Evolutionary conservation across 805 yeast species (phyloP).

Genomic region (Metschnikowia cubensis): DNA sequence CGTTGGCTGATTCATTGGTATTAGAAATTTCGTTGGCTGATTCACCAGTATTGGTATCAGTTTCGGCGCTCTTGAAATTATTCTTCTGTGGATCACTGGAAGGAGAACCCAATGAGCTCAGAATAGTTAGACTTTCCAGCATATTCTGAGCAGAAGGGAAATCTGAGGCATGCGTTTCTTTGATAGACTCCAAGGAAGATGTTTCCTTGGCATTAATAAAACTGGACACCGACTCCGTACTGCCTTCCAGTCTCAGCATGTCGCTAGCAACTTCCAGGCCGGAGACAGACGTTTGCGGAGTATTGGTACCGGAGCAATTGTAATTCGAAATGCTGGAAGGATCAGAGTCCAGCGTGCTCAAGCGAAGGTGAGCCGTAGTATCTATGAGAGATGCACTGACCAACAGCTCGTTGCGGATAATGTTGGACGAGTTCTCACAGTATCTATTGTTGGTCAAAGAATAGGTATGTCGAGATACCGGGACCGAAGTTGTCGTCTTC

Average conservation of each 20-base stretch:
- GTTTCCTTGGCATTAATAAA: slow-evolving; percentile 7
- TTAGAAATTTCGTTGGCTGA: background rate
- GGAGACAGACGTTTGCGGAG: slow-evolving; percentile 32
- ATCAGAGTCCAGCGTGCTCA: slow-evolving; percentile 14
- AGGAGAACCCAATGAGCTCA: background rate
- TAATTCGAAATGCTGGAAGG: slow-evolving; percentile 25
- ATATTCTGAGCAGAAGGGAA: background rate
- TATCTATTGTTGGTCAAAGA: slow-evolving; percentile 18
- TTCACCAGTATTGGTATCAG: background rate
- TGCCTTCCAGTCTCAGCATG: slow-evolving; percentile 7
- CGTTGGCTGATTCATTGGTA: background rate
- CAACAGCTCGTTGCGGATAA: slow-evolving; percentile 16
- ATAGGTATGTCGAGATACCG: slow-evolving; percentile 7
- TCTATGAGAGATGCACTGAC: background rate
- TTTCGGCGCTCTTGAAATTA: background rate
- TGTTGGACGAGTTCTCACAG: slow-evolving; percentile 15
- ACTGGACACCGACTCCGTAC: slow-evolving; percentile 10
- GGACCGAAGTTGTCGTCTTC: background rate
- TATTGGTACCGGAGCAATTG: slow-evolving; percentile 24
- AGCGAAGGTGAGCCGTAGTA: background rate
- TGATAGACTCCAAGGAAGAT: slow-evolving; percentile 10
- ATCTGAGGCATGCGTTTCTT: slow-evolving; percentile 6
- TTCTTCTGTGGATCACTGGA: background rate
- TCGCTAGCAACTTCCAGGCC: slow-evolving; percentile 13
- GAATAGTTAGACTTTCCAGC: background rate